Evolutionary conservation across 768 basidiomycete genomes (phyloP).

Genomic region (Suillus subluteus): DNA sequence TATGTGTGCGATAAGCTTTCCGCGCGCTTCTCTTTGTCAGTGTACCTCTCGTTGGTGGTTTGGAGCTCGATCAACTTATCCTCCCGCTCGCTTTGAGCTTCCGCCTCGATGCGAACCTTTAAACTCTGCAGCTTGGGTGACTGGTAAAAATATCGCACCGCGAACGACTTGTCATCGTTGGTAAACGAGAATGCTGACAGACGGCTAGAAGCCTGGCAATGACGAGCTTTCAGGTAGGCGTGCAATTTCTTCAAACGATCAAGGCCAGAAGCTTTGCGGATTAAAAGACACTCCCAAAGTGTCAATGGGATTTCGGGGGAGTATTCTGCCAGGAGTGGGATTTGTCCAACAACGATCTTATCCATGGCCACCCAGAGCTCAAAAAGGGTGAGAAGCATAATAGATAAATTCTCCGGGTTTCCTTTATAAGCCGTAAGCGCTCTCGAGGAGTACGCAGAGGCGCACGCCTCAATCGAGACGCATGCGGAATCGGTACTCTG

Average conservation of each 20-base stretch:
- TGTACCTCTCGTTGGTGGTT: conserved; percentile 23
- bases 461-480: conserved; percentile 24
- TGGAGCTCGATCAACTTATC: conserved; percentile 22
- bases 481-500: conserved; percentile 18
- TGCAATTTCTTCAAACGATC: conserved; percentile 30
- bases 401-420: conserved; percentile 43
- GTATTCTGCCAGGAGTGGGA: conserved; percentile 35
- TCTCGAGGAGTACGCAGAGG: conserved; percentile 28
- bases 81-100: conserved; percentile 24
- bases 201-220: conserved; percentile 14
- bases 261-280: conserved; percentile 33
- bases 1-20: background rate
- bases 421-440: conserved; percentile 31
- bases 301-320: conserved; percentile 36
- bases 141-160: conserved; percentile 35
- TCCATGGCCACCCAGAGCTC: conserved; percentile 45
- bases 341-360: conserved; percentile 22
- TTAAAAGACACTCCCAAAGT: conserved; percentile 32
- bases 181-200: conserved; percentile 40
- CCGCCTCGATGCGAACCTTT: conserved; percentile 32
- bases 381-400: conserved; percentile 43
- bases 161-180: conserved; percentile 27
- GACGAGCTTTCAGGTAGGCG: conserved; percentile 37
- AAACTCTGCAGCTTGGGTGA: conserved; percentile 30
- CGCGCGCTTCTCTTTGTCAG: background rate